A percentile compares a stretch with the other conserved stretches of the same genome.
Evolutionary conservation across 78 protist species (phyloP).

Genomic region (Dictyostelium citrinum): DNA sequence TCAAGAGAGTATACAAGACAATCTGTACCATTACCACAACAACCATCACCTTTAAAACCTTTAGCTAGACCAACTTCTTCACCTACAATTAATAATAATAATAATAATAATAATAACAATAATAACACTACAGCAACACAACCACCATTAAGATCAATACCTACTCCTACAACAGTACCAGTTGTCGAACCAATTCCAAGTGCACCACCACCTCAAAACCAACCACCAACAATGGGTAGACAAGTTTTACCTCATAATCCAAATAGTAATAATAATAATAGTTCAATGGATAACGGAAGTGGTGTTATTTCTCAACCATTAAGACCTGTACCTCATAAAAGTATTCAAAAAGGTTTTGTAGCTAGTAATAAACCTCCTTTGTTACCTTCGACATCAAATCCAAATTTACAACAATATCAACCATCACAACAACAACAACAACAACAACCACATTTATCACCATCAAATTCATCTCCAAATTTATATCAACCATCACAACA

Average conservation of each 20-base stretch:
- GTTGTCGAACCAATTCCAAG: neutral
- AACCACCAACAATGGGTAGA: neutral
- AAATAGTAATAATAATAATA: neutral
- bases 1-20: neutral
- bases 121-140: neutral
- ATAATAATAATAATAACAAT: neutral
- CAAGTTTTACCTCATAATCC: conserved; percentile 7
- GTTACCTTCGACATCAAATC: neutral
- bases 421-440: neutral
- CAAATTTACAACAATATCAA: neutral
- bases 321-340: conserved; percentile 7
- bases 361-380: neutral
- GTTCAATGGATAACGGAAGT: neutral
- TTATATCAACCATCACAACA: neutral
- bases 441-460: neutral
- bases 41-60: neutral
- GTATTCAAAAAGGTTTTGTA: neutral
- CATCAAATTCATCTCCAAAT: neutral
- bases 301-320: neutral
- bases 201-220: neutral
- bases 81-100: neutral
- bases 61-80: neutral
- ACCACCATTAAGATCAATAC: neutral
- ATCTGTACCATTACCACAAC: neutral
- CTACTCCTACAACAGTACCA: neutral